Percentiles rank a stretch among this genome's conserved stretches.
Conservation (phyloP, 176 grass and related monocot species). For the Olyra latifolia region DNA sequence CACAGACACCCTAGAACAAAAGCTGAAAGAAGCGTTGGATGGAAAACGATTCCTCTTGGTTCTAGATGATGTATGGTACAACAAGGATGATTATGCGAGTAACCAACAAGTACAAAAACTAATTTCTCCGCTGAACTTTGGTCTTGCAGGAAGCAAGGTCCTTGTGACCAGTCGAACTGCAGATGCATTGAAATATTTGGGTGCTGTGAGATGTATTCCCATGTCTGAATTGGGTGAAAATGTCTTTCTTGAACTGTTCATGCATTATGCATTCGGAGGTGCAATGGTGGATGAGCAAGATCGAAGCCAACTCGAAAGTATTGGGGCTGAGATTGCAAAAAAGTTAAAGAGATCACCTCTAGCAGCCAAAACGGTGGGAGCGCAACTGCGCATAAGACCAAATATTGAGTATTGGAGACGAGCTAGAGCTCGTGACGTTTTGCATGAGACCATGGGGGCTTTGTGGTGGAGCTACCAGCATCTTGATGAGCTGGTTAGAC, state of each 20-base stretch:
- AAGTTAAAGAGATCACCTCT: slow-evolving; percentile 27
- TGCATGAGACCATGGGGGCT: slow-evolving; percentile 26
- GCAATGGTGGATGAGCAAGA: no score
- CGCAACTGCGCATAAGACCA: neutral
- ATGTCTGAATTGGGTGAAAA: no score
- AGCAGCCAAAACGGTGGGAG: slow-evolving; percentile 11
- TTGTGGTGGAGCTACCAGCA: slow-evolving; percentile 40
- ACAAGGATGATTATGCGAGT: neutral
- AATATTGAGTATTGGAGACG: slow-evolving; percentile 2
- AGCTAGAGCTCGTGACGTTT: neutral
- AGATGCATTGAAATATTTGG: neutral
- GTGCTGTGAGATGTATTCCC: no score
- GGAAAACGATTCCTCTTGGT: slow-evolving; percentile 16
- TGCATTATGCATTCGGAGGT: no score
- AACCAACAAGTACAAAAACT: neutral
- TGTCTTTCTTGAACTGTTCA: no score
- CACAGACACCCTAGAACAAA: no score
- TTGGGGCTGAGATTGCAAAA: no score
- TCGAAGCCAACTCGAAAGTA: no score
- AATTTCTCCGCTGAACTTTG: slow-evolving; percentile 23
- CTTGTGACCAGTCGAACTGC: slow-evolving; percentile 31
- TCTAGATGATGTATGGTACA: slow-evolving; percentile 15
- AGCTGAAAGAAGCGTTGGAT: no score
- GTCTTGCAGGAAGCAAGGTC: slow-evolving; percentile 41
- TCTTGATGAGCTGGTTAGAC: neutral